Evolutionary conservation across 768 basidiomycete species (phyloP), one percentile per base, ranked within the genome.

Genomic region (Daedaleopsis sinensis): DNA sequence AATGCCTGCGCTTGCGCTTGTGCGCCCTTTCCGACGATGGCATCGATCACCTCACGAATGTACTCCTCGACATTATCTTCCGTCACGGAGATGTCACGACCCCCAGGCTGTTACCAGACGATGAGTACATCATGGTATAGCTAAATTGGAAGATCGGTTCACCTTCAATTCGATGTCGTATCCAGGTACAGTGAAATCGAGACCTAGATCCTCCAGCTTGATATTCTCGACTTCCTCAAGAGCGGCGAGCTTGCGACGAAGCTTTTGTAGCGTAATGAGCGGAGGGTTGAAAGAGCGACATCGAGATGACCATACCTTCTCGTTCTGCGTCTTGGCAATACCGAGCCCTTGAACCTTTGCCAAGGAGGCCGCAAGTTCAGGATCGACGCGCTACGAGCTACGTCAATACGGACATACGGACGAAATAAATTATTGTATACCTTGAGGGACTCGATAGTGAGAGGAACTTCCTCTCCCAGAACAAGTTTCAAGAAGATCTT

Each of bases 171-270:
- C 94, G 59, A 98, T 91, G 70, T 95, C 88, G 71, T 96, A 95
- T 15, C 97, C 97, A 10, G 97, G 97, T 18, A 98, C 81, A 9
- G 96, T 98, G 74, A 98, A 99, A 76, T 99, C 97, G 19, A 99
- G 83, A 0, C 91, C 87, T 37, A 99, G 84, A 70, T 98, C 96
- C 64, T 93, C 90, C 18, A 98, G 79, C 21, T 81, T 86, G 39
- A 90, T 64, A 81, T 54, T 21, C 10, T 56, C 62, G 12, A 59
- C 42, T 11, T 59, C 58, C 55, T 64, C 62, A n/a, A 64, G 27
- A 1, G 62, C 70, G 48, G 82, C 79, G 6, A 71, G 57, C 59
- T 73, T 73, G 38, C 69, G 66, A 11, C 68, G 67, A 7, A 71
- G 56, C 72, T 72, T 21, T 15, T 19, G 13, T 11, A 18, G 11